Evolutionary conservation across 2,329 filamentous ascomycete species (phyloP).

Genomic region (Chrysoporthe austroafricana): DNA sequence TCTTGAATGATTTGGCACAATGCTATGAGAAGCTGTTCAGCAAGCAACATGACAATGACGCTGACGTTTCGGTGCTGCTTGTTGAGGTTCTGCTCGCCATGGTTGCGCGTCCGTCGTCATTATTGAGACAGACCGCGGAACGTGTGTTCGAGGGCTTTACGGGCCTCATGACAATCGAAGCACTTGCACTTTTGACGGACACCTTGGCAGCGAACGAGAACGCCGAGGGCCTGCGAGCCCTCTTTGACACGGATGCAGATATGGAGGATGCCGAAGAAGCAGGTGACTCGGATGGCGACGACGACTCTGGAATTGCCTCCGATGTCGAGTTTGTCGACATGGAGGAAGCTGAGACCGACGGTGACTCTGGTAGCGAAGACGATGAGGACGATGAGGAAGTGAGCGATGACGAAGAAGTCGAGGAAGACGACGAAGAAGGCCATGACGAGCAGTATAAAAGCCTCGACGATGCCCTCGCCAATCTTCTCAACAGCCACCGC

Average conservation of each 20-base stretch:
- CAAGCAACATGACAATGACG: slow-evolving; percentile 57
- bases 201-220: slow-evolving; percentile 81
- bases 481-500: slow-evolving; percentile 71
- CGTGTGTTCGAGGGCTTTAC: slow-evolving; percentile 88
- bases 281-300: slow-evolving; percentile 46
- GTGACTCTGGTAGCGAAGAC: slow-evolving; percentile 47
- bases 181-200: slow-evolving; percentile 67
- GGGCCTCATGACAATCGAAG: slow-evolving; percentile 71
- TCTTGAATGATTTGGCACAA: slow-evolving; percentile 79
- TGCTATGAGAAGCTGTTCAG: slow-evolving; percentile 71
- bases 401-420: slow-evolving; percentile 45
- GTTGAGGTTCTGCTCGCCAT: slow-evolving; percentile 92
- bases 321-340: slow-evolving; percentile 48
- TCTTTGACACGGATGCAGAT: slow-evolving; percentile 74
- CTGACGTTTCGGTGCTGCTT: slow-evolving; percentile 69
- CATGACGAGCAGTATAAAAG: slow-evolving; percentile 50
- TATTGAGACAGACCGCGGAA: slow-evolving; percentile 85
- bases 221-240: slow-evolving; percentile 78
- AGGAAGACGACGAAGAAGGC: slow-evolving; percentile 45
- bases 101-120: slow-evolving; percentile 79
- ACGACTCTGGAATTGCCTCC: slow-evolving; percentile 45
- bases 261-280: slow-evolving; percentile 56
- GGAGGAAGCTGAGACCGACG: slow-evolving; percentile 36
- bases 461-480: slow-evolving; percentile 38
- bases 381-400: slow-evolving; percentile 42